Evolutionary conservation across 2,329 filamentous ascomycete genomes (phyloP).

Genomic region (Phialocephala sp.): DNA sequence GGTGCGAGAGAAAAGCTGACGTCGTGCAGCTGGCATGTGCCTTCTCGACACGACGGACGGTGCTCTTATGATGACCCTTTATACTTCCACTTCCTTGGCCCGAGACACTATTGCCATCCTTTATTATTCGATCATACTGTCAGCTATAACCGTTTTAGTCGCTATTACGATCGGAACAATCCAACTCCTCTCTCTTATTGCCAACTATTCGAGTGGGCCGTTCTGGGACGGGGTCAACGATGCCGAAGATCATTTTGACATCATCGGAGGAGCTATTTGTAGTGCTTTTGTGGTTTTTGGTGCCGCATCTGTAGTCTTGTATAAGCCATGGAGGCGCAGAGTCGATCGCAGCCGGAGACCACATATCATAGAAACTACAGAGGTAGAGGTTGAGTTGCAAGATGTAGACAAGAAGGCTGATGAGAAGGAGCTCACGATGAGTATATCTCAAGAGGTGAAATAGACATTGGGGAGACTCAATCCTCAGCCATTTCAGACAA

Average conservation of each 20-base stretch:
- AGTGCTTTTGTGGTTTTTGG: slow-evolving; percentile 83
- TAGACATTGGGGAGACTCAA: neutral
- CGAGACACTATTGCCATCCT: slow-evolving; percentile 86
- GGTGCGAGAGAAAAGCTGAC: slow-evolving; percentile 7
- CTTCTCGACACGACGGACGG: slow-evolving; percentile 91
- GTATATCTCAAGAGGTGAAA: neutral
- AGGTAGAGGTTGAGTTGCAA: slow-evolving; percentile 5
- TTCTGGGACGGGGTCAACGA: slow-evolving; percentile 90
- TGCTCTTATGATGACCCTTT: slow-evolving; percentile 92
- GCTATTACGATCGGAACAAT: slow-evolving; percentile 76
- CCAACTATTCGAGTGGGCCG: slow-evolving; percentile 75
- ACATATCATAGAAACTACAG: slow-evolving; percentile 14
- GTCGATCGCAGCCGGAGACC: slow-evolving; percentile 45
- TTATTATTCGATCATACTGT: slow-evolving; percentile 73
- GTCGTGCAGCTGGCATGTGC: slow-evolving; percentile 80
- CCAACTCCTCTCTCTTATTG: slow-evolving; percentile 79
- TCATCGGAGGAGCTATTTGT: slow-evolving; percentile 86
- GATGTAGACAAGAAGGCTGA: slow-evolving; percentile 9
- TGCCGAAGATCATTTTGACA: slow-evolving; percentile 81
- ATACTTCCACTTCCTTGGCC: slow-evolving; percentile 79
- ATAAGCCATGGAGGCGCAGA: slow-evolving; percentile 77
- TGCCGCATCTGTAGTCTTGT: slow-evolving; percentile 64
- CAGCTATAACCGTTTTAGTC: slow-evolving; percentile 44
- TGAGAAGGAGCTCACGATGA: slow-evolving; percentile 1
- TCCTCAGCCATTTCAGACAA: neutral